These are phyloP conservation scores for Cladophialophora immunda DNA, from an alignment of 2,329 filamentous ascomycete genomes.

Conservation along the genomic window DNA sequence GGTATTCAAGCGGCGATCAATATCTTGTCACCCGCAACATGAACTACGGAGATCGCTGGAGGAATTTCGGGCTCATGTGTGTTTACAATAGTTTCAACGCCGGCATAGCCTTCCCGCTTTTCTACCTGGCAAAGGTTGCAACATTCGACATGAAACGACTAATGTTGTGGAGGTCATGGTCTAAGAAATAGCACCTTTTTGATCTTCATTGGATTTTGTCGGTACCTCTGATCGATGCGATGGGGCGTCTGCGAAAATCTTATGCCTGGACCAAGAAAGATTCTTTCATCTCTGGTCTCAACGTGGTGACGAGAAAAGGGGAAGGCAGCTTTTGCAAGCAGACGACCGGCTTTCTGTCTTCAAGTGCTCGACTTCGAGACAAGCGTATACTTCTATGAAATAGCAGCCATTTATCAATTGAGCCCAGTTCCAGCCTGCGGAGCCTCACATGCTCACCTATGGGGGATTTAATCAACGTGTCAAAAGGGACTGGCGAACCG, in stretches of 20 bases:
- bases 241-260: neutral
- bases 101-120: constrained; percentile 4
- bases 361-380: neutral
- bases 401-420: neutral
- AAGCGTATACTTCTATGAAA: neutral
- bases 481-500: neutral
- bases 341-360: neutral
- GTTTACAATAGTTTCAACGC: constrained; percentile 67
- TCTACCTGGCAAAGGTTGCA: neutral
- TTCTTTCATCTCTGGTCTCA: neutral
- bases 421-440: neutral
- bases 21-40: constrained; percentile 56
- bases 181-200: neutral
- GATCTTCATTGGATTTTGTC: neutral
- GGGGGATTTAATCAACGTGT: neutral
- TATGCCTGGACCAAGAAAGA: neutral
- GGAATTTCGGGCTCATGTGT: constrained; percentile 72
- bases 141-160: neutral
- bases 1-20: constrained; percentile 47
- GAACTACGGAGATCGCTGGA: constrained; percentile 69
- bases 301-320: neutral
- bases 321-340: neutral
- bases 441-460: neutral
- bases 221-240: neutral
- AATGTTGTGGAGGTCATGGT: neutral